These are phyloP conservation scores for Sungouiella thailandica DNA, from an alignment of 805 yeast species.

Conservation along the genomic window DNA sequence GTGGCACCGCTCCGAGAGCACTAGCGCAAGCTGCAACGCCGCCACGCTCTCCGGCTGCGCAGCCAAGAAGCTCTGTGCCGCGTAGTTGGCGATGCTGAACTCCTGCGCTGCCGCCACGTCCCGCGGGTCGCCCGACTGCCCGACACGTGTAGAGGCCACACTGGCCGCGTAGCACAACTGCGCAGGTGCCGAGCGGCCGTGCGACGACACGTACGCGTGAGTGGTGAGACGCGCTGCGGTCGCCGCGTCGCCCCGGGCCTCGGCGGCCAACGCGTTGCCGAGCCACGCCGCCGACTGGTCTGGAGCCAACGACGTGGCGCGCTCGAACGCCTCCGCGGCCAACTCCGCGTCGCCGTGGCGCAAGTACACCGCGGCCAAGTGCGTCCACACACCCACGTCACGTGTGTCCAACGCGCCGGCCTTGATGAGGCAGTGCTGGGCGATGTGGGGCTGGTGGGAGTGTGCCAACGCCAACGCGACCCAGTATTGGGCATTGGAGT, in stretches of 20 bases:
- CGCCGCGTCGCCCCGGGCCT: slow-evolving; percentile 43
- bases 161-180: slow-evolving; percentile 68
- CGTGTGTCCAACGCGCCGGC: slow-evolving; percentile 67
- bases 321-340: slow-evolving; percentile 65
- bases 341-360: slow-evolving; percentile 62
- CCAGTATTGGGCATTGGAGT: slow-evolving; percentile 73
- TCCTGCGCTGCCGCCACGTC: slow-evolving; percentile 61
- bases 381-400: slow-evolving; percentile 71
- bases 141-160: slow-evolving; percentile 42
- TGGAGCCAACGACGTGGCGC: slow-evolving; percentile 81
- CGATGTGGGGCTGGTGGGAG: slow-evolving; percentile 56
- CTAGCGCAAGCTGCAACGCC: slow-evolving; percentile 53
- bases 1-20: slow-evolving; percentile 65
- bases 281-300: slow-evolving; percentile 74
- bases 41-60: slow-evolving; percentile 52
- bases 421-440: slow-evolving; percentile 92
- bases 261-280: slow-evolving; percentile 70
- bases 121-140: slow-evolving; percentile 44
- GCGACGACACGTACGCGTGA: slow-evolving; percentile 75
- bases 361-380: slow-evolving; percentile 73
- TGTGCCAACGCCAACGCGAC: slow-evolving; percentile 75
- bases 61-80: slow-evolving; percentile 61
- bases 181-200: slow-evolving; percentile 65
- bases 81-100: slow-evolving; percentile 58
- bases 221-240: slow-evolving; percentile 59